Base-by-base conservation (phyloP, 106 monocot species). In the Agapanthus africanus region DNA sequence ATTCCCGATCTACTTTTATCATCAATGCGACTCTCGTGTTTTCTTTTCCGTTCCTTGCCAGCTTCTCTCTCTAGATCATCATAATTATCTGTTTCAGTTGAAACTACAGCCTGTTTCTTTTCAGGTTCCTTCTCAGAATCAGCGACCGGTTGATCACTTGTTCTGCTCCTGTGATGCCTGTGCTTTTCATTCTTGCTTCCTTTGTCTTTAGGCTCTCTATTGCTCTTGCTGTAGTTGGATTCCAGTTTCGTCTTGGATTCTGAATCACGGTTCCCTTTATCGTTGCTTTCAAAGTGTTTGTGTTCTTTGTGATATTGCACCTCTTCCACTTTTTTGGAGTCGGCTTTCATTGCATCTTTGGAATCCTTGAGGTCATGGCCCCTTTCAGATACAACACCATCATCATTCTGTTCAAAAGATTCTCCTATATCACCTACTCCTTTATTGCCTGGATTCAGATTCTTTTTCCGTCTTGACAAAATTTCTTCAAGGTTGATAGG, bases 401-500 rank as follows among this genome's bases (percentile, higher is more conserved):
- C 31, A 63, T 76, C 73, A 54, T 27, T 46, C 36, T 74, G 75
- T 37, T 73, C 68, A 37, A 13, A 38, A 39, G 42, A 38, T 40
- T 47, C 72, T 59, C 41, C 66, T 27, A 52, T 41, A 32, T 76
- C 69, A 42, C 13, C 23, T 27, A n/a, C 2, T 8, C 37, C 28
- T 52, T n/a, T 76, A 46, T 40, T 26, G 38, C 77, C 76, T 52
- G 70, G 40, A 37, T 16, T 41, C 14, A 54, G 44, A 73, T 85
- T 87, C 66, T 81, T 87, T 54, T 79, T 85, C 68, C 99, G 84
- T 74, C 82, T 84, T 44, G 64, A 72, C 84, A 99, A 81, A 38
- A 93, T 79, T 19, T 99, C 81, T 41, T 90, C 85, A 78, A 84
- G 75, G 69, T 85, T 85, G 38, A 93, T 46, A 72, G 99, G 84